Base-by-base conservation (phyloP, 768 basidiomycete genomes). In the Mycena crocata region DNA sequence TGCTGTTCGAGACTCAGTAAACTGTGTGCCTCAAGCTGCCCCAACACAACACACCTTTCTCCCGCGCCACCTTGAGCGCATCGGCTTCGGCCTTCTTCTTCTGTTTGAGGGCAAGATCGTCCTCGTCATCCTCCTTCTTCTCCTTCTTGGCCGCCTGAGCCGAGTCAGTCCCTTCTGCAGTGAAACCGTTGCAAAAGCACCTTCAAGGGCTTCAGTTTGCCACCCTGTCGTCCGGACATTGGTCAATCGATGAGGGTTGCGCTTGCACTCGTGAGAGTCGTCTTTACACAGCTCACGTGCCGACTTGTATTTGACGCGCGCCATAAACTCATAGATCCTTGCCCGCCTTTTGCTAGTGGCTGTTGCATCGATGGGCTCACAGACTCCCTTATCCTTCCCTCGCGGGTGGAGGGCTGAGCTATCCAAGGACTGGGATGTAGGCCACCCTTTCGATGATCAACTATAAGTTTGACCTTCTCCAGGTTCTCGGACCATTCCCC, bases 181-280 rank as follows among this genome's bases (percentile, higher is more conserved):
- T 45, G 31, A 19, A 30, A 40, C 30, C 62, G 23, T 39, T 32
- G 12, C 44, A 30, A 48, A 40, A 54, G 32, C 21, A 90, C 93
- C 93, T 95, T 95, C 71, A 95, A 80, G 57, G 94, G 94, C 86
- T 95, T 95, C 57, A 90, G 74, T 81, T 95, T 95, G 75, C 93
- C 94, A 67, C 91, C 93, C 83, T 93, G 90, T 81, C 92, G 86
- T 75, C 85, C 80, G 32, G 88, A 80, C 89, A 90, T 90, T n/a
- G 50, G 40, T 28, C 23, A 48, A 60, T 64, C 50, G 63, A 60
- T 58, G 62, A 56, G 52, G 19, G 31, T 14, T 21, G 35, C 35
- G 35, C 10, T 37, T 9, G 17, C 9, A 37, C 17, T 14, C 40
- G n/a, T 21, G 40, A 17, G 40, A 42, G 35, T 8, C 15, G 44